Percentiles rank a stretch among this genome's conserved stretches.
Conservation (phyloP, 495 filamentous ascomycete genomes). For the Xylaria curta region DNA sequence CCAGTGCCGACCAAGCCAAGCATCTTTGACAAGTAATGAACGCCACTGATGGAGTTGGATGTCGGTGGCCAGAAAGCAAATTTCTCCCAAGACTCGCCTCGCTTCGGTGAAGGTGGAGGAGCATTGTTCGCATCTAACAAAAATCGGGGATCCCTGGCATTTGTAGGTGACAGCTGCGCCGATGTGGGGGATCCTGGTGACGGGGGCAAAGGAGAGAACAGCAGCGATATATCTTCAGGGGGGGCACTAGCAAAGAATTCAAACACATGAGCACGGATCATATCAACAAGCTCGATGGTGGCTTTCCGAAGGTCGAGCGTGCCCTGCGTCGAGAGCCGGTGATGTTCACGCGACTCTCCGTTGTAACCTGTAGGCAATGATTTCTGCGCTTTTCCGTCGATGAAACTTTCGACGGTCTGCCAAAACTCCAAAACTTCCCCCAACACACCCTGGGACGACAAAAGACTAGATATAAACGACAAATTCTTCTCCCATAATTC, state of each 20-base stretch:
- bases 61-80: slow-evolving; percentile 97
- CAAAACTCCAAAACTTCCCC: slow-evolving; percentile 92
- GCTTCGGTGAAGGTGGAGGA: slow-evolving; percentile 75
- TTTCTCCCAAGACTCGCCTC: slow-evolving; percentile 86
- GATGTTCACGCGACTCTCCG: slow-evolving; percentile 81
- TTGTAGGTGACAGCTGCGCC: slow-evolving; percentile 52
- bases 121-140: slow-evolving; percentile 77
- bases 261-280: slow-evolving; percentile 78
- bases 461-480: slow-evolving; percentile 72
- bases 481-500: slow-evolving; percentile 90
- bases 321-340: slow-evolving; percentile 76
- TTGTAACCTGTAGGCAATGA: slow-evolving; percentile 83
- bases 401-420: slow-evolving; percentile 90
- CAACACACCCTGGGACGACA: slow-evolving; percentile 76
- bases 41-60: slow-evolving; percentile 86
- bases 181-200: slow-evolving; percentile 73
- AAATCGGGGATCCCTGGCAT: slow-evolving; percentile 70
- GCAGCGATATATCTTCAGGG: slow-evolving; percentile 83
- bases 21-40: slow-evolving; percentile 83
- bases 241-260: slow-evolving; percentile 89
- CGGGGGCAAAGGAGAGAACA: slow-evolving; percentile 78
- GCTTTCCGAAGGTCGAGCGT: slow-evolving; percentile 77
- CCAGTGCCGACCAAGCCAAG: slow-evolving; percentile 81
- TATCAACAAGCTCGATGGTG: slow-evolving; percentile 76
- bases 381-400: slow-evolving; percentile 82